Evolutionary conservation across 140 eudicot species (phyloP), one percentile per base, ranked within the genome.

Genomic region (Anethum foeniculum): DNA sequence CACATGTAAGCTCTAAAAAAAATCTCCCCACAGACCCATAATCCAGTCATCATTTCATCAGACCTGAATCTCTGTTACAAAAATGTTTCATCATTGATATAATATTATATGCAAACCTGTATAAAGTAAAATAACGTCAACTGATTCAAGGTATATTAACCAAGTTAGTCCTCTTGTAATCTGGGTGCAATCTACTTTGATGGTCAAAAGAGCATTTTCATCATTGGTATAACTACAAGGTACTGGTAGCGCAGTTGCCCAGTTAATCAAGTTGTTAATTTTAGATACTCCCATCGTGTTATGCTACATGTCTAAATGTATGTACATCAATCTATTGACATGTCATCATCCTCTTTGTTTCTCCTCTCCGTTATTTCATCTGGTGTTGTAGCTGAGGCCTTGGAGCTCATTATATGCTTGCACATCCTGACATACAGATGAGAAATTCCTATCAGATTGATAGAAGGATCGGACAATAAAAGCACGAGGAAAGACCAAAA

Each of bases 361-460:
- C 86, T 80, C 21, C 83, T 74, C n/a, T 84, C 87, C 67, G 39
- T 67, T 71, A 49, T 28, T 5, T 85, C 90, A 49, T 84, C 90
- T 0, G 80, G 75, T 79, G 79, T 84, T 23, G 83, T 80, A 60
- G 86, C 58, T 16, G 92, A 76, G 44, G 88, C 79, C 92, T 88
- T 94, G 83, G 86, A 58, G 78, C 69, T 84, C 68, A 83, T 77
- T 83, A 84, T 86, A 76, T 85, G 95, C 78, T 85, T 90, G 84
- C 85, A 91, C 85, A 89, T 83, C 89, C 99, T 95, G 97, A 81
- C 84, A 78, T 32, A 80, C 16, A 81, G 16, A 49, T 79, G 4
- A 9, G 74, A 48, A 87, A 67, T 30, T 34, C 60, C 65, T 36
- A 43, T 62, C 79, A 36, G 65, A 51, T n/a, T 1, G 18, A 10